Percentiles rank a stretch among this genome's conserved stretches.
Evolutionary conservation across 2,329 filamentous ascomycete species (phyloP).

Genomic region (Seiridium unicorne): DNA sequence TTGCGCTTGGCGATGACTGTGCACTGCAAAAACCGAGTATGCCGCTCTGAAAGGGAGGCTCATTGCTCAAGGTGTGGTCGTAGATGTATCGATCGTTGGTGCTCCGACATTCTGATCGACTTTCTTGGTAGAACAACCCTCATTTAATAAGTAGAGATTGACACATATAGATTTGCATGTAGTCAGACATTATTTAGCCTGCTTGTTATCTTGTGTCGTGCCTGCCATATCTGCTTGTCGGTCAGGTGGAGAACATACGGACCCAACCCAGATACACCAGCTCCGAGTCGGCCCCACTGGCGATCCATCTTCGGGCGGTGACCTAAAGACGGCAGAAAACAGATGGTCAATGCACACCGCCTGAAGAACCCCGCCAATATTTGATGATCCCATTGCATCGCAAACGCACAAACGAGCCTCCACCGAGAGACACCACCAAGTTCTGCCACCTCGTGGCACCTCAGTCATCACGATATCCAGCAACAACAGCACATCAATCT

Average conservation of each 20-base stretch:
- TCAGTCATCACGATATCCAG: too few relatives aligned
- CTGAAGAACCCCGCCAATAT: not conserved
- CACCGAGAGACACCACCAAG: too few relatives aligned
- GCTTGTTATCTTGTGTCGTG: too few relatives aligned
- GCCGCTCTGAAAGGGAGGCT: not conserved
- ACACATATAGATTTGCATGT: not conserved
- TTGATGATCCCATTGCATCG: not conserved
- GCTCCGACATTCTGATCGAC: not conserved
- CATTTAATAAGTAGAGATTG: not conserved
- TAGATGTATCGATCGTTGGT: not conserved
- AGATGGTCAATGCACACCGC: not conserved
- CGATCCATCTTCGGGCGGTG: not conserved
- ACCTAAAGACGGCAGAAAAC: not conserved
- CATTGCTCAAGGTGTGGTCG: not conserved
- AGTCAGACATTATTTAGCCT: not conserved
- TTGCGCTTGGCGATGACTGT: not conserved
- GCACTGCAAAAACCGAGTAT: not conserved
- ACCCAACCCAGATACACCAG: not conserved
- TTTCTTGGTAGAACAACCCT: not conserved
- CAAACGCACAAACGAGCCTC: too few relatives aligned
- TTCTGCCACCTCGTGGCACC: too few relatives aligned
- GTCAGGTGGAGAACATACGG: not conserved
- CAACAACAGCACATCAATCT: not conserved
- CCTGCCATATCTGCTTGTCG: not conserved
- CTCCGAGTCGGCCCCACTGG: not conserved